Evolutionary conservation across 2,329 filamentous ascomycete species (phyloP).

Genomic region (Atkinsonella texensis): DNA sequence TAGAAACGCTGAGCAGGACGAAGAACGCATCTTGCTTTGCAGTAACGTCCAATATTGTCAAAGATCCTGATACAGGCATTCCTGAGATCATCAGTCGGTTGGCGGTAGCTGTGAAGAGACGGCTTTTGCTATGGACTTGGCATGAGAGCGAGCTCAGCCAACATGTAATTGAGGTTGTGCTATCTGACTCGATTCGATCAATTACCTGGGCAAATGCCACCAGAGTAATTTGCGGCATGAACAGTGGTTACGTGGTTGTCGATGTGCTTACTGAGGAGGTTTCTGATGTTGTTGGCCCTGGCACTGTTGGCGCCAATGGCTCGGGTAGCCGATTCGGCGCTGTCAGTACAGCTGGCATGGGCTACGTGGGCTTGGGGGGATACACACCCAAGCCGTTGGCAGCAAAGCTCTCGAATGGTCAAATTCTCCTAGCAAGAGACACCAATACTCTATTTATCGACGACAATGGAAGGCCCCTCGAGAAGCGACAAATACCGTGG

Average conservation of each 20-base stretch:
- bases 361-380: slow-evolving; percentile 88
- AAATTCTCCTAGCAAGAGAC: slow-evolving; percentile 92
- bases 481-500: slow-evolving; percentile 89
- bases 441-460: slow-evolving; percentile 92
- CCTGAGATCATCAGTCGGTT: slow-evolving; percentile 86
- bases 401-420: slow-evolving; percentile 66
- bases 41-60: slow-evolving; percentile 89
- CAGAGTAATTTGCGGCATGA: slow-evolving; percentile 80
- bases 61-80: slow-evolving; percentile 75
- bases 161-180: slow-evolving; percentile 62
- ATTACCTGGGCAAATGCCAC: slow-evolving; percentile 86
- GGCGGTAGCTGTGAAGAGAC: slow-evolving; percentile 86
- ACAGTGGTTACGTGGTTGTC: slow-evolving; percentile 80
- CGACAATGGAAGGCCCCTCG: slow-evolving; percentile 65
- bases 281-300: slow-evolving; percentile 68
- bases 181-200: slow-evolving; percentile 75
- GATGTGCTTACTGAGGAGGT: slow-evolving; percentile 65
- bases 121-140: slow-evolving; percentile 88
- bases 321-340: slow-evolving; percentile 70
- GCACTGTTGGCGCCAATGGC: slow-evolving; percentile 50
- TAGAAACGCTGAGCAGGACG: slow-evolving; percentile 69
- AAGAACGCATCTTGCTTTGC: slow-evolving; percentile 86
- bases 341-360: slow-evolving; percentile 77
- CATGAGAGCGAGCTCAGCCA: slow-evolving; percentile 78
- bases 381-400: slow-evolving; percentile 87